phyloP scores from a whole-genome alignment of 805 yeast genomes.

The Starmerella apis region DNA sequence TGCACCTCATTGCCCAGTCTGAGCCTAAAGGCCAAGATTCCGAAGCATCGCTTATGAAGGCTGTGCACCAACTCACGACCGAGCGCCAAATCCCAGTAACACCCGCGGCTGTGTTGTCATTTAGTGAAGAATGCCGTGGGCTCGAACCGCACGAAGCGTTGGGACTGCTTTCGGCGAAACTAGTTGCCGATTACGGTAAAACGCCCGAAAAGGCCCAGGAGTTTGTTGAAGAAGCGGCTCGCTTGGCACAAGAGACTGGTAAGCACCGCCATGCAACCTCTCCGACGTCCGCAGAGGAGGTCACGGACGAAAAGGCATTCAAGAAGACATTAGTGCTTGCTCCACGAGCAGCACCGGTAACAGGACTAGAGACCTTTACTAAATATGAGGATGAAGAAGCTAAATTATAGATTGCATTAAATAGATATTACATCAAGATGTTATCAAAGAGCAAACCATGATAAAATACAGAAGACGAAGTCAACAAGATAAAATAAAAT shows the following conservation, averaged over 20 bases:
- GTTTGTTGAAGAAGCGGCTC: constrained; percentile 21
- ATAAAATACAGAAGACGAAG: too few relatives aligned
- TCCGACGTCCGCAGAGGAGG: constrained; percentile 7
- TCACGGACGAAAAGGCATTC: constrained; percentile 11
- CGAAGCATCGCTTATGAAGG: constrained; percentile 23
- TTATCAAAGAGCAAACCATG: too few relatives aligned
- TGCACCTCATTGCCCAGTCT: constrained; percentile 53
- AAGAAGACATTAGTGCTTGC: constrained; percentile 10
- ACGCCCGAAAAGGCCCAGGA: constrained; percentile 27
- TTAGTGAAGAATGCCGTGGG: constrained; percentile 18
- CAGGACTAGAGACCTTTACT: constrained; percentile 1
- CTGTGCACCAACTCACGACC: constrained; percentile 27
- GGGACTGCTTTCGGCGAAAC: constrained; percentile 10
- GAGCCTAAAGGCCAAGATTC: constrained; percentile 10
- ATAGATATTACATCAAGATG: too few relatives aligned
- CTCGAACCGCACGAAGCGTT: constrained; percentile 19
- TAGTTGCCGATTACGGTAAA: constrained; percentile 22
- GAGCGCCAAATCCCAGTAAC: constrained; percentile 24
- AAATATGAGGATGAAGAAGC: constrained; percentile 15
- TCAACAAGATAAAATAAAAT: too few relatives aligned
- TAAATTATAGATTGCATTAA: constrained; percentile 8
- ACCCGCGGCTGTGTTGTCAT: constrained; percentile 18
- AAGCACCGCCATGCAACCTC: background rate
- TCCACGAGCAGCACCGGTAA: constrained; percentile 12
- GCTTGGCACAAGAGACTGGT: constrained; percentile 2